Percentiles rank a stretch among this genome's conserved stretches.
These are phyloP conservation scores for Trichoderma sp. DNA, from an alignment of 2,329 filamentous ascomycete species.

Conservation along the genomic window DNA sequence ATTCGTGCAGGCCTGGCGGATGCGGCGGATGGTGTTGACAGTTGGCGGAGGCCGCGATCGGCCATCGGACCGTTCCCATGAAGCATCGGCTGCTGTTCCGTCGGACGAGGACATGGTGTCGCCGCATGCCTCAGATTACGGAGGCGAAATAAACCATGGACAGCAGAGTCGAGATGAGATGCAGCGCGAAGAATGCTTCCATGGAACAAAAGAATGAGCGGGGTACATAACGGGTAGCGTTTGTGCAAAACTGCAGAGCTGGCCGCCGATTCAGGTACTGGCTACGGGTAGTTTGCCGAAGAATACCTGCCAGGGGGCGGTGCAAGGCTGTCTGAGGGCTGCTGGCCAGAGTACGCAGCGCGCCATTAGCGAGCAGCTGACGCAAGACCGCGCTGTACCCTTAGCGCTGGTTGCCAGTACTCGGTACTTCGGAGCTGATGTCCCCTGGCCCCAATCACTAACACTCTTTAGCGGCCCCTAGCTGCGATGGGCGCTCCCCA, in stretches of 20 bases:
- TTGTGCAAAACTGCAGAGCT: slow-evolving; percentile 15
- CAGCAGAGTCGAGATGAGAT: not conserved
- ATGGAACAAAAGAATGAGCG: slow-evolving; percentile 15
- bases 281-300: not conserved
- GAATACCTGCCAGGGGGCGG: not conserved
- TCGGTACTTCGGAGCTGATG: not conserved
- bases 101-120: slow-evolving; percentile 22
- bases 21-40: slow-evolving; percentile 27
- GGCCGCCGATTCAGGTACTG: not conserved
- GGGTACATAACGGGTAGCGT: slow-evolving; percentile 9
- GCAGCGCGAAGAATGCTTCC: slow-evolving; percentile 3
- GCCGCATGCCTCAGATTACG: slow-evolving; percentile 17
- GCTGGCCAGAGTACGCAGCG: not conserved
- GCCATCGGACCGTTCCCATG: slow-evolving; percentile 24
- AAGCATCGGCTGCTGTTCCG: slow-evolving; percentile 21
- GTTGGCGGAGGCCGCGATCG: slow-evolving; percentile 19
- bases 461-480: not conserved
- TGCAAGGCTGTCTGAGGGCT: not conserved
- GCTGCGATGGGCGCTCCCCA: not conserved
- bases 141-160: slow-evolving; percentile 9
- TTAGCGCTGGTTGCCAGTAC: slow-evolving; percentile 1
- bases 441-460: not conserved
- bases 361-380: not conserved
- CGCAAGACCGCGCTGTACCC: not conserved
- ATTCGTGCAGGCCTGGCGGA: slow-evolving; percentile 26